Conservation (phyloP, 139 green algal species). For the Chlorella sp. region DNA sequence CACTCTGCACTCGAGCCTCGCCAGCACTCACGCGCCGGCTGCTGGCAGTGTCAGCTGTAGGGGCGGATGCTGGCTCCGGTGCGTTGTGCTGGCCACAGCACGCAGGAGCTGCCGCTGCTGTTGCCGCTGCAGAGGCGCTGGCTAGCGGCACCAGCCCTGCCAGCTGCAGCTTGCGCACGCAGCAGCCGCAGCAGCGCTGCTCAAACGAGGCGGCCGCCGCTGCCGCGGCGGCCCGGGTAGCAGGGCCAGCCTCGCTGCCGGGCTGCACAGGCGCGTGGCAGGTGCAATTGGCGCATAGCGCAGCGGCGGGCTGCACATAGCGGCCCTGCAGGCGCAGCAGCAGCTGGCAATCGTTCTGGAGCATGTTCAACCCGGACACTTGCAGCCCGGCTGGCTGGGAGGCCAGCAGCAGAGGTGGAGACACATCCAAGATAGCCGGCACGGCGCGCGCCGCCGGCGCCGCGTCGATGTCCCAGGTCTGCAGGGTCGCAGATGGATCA, state of each 20-base stretch:
- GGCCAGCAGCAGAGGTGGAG: constrained; percentile 24
- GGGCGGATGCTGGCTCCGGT: background rate
- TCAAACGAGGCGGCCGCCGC: background rate
- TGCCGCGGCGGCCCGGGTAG: background rate
- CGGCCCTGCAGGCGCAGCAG: constrained; percentile 45
- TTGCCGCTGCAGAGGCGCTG: background rate
- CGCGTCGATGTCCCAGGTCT: constrained; percentile 24
- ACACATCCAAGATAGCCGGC: constrained; percentile 17
- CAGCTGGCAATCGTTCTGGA: constrained; percentile 44
- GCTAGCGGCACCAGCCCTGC: constrained; percentile 4
- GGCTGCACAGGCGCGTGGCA: constrained; percentile 15
- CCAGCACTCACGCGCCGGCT: constrained; percentile 3
- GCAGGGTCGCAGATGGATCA: background rate
- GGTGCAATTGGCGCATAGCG: constrained; percentile 29
- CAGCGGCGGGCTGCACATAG: constrained; percentile 42
- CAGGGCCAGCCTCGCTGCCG: background rate
- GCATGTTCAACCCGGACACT: constrained; percentile 39
- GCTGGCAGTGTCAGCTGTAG: background rate
- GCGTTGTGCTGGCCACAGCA: background rate
- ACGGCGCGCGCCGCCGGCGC: background rate
- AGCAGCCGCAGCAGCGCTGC: constrained; percentile 47
- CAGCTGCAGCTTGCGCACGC: constrained; percentile 30
- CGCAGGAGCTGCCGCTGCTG: background rate
- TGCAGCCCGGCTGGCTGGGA: background rate
- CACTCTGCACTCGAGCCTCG: background rate